Conservation (phyloP, 2,329 filamentous ascomycete genomes). For the Calonectria leucothoes region DNA sequence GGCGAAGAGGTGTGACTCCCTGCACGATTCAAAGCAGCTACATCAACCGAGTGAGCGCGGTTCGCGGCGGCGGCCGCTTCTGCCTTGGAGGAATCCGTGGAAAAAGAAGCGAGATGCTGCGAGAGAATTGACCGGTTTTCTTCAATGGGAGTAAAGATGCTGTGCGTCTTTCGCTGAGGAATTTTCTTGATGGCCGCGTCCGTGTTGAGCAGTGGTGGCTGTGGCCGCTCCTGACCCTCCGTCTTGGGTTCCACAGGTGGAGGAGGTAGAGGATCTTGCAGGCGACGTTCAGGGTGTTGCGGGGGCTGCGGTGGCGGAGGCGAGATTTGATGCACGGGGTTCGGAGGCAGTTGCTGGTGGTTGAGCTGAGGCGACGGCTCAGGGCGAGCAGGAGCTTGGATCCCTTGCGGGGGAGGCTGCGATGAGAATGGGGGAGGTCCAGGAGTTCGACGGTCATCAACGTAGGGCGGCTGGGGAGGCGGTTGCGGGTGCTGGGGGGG, state of each 20-base stretch:
- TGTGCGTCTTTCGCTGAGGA: slow-evolving; percentile 84
- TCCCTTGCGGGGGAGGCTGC: slow-evolving; percentile 65
- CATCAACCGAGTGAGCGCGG: slow-evolving; percentile 74
- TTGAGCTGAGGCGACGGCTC: slow-evolving; percentile 71
- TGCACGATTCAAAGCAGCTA: slow-evolving; percentile 64
- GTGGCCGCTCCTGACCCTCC: slow-evolving; percentile 60
- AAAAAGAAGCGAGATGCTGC: slow-evolving; percentile 80
- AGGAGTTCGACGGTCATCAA: slow-evolving; percentile 80
- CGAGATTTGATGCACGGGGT: slow-evolving; percentile 61
- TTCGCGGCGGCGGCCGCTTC: slow-evolving; percentile 45
- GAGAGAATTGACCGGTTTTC: slow-evolving; percentile 90
- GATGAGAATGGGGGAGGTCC: slow-evolving; percentile 76
- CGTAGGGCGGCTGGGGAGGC: slow-evolving; percentile 70
- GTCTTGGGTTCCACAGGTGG: slow-evolving; percentile 62
- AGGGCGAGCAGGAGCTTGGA: slow-evolving; percentile 58
- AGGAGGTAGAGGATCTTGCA: slow-evolving; percentile 63
- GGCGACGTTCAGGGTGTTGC: slow-evolving; percentile 53
- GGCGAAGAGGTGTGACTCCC: slow-evolving; percentile 64
- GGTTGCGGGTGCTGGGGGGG: slow-evolving; percentile 55
- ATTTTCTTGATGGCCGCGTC: slow-evolving; percentile 68
- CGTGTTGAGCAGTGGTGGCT: slow-evolving; percentile 62
- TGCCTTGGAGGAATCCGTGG: slow-evolving; percentile 60
- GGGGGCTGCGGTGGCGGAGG: slow-evolving; percentile 62
- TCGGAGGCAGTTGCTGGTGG: slow-evolving; percentile 61
- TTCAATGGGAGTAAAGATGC: slow-evolving; percentile 98